Evolutionary conservation across 2,329 filamentous ascomycete species (phyloP), one percentile per base, ranked within the genome.

Genomic region (Arthrobotrys iridis): DNA sequence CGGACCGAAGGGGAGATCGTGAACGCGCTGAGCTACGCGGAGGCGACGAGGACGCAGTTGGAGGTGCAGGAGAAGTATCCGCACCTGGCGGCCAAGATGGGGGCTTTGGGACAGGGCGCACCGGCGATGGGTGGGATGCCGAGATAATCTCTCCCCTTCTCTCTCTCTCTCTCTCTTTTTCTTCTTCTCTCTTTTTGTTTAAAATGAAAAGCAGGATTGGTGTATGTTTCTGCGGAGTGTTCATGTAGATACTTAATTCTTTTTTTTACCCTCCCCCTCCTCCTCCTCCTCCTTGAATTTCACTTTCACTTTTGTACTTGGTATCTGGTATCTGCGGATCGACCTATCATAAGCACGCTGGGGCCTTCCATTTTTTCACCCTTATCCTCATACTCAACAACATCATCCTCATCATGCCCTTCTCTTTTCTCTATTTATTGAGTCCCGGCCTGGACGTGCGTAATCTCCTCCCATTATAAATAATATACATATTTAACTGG

Each of bases 1-100:
- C 87, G 95, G 79, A 99, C 95, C 33, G 94, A 97, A 80, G 92
- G 91, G 74, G 95, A 99, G 85, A 93, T 98, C 77, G 89, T 98
- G 79, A 98, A 98, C 81, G 95, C 95, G 4, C 87, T 99, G 15
- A 97, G 93, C 18, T 99, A 99, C 81, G 95, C 95, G 28, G 95
- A 99, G 84, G 95, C 95, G 18, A 98, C 95, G 40, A 88, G 95
- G 80, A 98, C 95, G 77, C 95, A 99, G 83, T 88, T 99, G 77
- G 92, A 97, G 84, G 79, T 95, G 13, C 91, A 93, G 81, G 90
- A 93, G 83, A 92, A 92, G 83, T 94, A 94, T 81, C 92, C 92
- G 41, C 88, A 93, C 82, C 86, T 95, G 60, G 90, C 91, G 11
- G 88, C 87, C 73, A 90, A 91, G 82, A 85, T 94, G 78, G 86